Evolutionary conservation across 768 basidiomycete species (phyloP).

Genomic region (Lactifluus piperatus): DNA sequence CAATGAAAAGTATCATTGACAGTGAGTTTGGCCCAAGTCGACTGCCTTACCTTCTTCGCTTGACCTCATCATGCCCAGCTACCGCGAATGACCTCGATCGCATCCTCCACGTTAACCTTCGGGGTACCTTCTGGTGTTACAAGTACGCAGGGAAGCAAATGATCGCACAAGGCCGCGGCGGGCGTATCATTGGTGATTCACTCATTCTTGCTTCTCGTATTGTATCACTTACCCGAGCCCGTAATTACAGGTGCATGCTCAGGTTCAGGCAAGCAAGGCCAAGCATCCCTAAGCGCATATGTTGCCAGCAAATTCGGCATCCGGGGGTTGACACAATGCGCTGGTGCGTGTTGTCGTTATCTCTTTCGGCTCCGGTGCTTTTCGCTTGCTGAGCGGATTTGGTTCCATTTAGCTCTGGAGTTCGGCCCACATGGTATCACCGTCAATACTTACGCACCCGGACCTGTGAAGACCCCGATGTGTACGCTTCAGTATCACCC

Average conservation of each 20-base stretch:
- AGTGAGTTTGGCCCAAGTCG: conserved; percentile 11
- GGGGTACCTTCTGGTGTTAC: conserved; percentile 21
- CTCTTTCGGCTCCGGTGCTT: too few species aligned
- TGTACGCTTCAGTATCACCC: conserved; percentile 7
- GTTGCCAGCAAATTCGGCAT: conserved; percentile 28
- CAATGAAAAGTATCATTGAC: conserved; percentile 13
- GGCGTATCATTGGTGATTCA: conserved; percentile 21
- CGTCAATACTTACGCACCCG: too few species aligned
- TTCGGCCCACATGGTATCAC: background rate
- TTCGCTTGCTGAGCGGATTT: too few species aligned
- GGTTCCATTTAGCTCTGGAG: too few species aligned
- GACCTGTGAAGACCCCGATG: background rate
- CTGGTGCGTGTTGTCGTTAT: too few species aligned
- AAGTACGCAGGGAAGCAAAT: conserved; percentile 22
- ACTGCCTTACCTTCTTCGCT: background rate
- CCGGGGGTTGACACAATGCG: conserved; percentile 25
- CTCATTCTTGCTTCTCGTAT: background rate
- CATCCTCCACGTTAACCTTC: conserved; percentile 19
- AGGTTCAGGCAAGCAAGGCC: conserved; percentile 1
- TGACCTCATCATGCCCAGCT: conserved; percentile 6
- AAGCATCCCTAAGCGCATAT: conserved; percentile 22
- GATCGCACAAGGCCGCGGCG: conserved; percentile 23
- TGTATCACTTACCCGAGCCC: background rate
- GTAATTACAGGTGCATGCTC: conserved; percentile 13
- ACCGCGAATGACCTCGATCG: conserved; percentile 21